Evolutionary conservation across 352 stramenopile genomes (phyloP), one percentile per base, ranked within the genome.

Genomic region (Lagenidium giganteum): DNA sequence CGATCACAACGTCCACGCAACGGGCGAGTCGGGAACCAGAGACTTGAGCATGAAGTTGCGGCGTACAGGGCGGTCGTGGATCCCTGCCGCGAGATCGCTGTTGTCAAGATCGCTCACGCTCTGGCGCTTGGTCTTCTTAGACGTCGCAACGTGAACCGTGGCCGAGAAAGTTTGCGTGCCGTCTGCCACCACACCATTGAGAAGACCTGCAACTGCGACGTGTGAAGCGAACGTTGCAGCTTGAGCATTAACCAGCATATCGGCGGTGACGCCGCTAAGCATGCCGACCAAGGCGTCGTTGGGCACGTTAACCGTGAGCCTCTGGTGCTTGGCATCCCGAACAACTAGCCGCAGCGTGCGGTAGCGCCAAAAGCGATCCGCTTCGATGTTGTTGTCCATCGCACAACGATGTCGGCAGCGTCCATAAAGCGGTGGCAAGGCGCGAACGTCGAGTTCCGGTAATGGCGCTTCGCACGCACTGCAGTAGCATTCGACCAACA

Each of bases 201-300:
- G 40, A 20, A 79, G 32, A 0, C 51, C 57, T 42, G 57, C 32
- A 2, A 71, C 61, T 4, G 61, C 58, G 28, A 40, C n/a, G n/a
- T n/a, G n/a, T n/a, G n/a, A n/a, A 58, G 4, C 42, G 21, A 2
- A 51, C 37, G 40, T 70, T n/a, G 17, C 12, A 8, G 45, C 34
- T 16, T 39, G 25, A 4, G 49, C 45, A 30, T 60, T 34, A 3
- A 71, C 42, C 18, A 83, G 48, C 29, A 57, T 24, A 37, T 57
- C 50, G 12, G 74, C 64, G n/a, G 67, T 41, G 29, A 87, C 77
- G 34, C 78, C 77, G 3, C 68, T 66, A 17, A 79, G 42, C 11
- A 87, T 57, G 39, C 66, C 50, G 24, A 61, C 41, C 13, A 54
- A 42, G 13, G 65, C 61, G 23, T 54, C 25, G 16, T 54, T 52